Base-by-base conservation (phyloP, 2,329 filamentous ascomycete species). In the Aspergillus novoparasiticus region DNA sequence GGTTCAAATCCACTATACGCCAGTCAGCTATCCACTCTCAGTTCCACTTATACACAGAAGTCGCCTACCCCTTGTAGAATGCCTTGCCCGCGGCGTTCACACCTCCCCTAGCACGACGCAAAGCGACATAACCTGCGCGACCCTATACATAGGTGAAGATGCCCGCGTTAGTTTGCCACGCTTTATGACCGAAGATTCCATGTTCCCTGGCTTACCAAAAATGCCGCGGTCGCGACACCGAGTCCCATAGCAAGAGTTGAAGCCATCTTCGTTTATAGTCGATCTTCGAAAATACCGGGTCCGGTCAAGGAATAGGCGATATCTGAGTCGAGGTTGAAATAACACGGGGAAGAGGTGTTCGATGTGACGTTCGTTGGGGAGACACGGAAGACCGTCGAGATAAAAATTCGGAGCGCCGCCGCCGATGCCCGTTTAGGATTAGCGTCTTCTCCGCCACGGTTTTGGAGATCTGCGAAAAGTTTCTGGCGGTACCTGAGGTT, bases 51-150 rank as follows among this genome's bases (percentile, higher is more conserved):
- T 23, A n/a, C 48, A 56, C 11, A 12, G 45, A 21, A 41, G 45
- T 26, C 23, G 19, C n/a, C 16, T 39, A 79, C 76, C 95, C 95
- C 81, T 98, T 99, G 86, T 97, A 98, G 76, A 93, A 99, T 48
- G 93, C 89, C 79, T 94, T 93, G 72, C 95, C 95, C 71, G 97
- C 83, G 41, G 91, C 89, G 69, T 90, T 91, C 55, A 91, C 84
- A 67, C 81, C 81, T 65, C 79, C 81, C 66, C 91, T 87, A 64
- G 90, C 96, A 73, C 92, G 88, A 67, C 94, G 89, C 79, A 94
- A 87, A 71, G 95, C 95, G 73, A 98, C 91, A 45, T 96, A 86
- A 72, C 94, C 94, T 64, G 95, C 94, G 75, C 95, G 92, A 69
- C 95, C 94, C 93, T 97, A 73, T 46, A 59, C 58, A 55, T 53